These are phyloP conservation scores for Arthromyces matolae DNA, from an alignment of 768 basidiomycete genomes.

Conservation along the genomic window DNA sequence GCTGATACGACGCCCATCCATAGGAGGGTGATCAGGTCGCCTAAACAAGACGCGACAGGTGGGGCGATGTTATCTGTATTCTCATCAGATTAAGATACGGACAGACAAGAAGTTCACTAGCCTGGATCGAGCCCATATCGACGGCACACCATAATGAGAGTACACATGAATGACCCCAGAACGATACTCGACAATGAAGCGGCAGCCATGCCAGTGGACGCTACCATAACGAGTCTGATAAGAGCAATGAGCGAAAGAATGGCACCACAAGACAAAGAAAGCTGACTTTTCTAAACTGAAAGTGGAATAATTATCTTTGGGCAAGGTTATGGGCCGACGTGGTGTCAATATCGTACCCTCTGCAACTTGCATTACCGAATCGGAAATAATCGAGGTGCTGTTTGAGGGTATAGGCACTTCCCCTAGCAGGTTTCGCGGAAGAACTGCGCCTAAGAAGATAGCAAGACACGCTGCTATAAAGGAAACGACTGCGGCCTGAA, in stretches of 20 bases:
- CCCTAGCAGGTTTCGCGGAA: constrained; percentile 47
- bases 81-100: background rate
- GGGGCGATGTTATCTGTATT: constrained; percentile 97
- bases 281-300: constrained; percentile 9
- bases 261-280: background rate
- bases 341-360: constrained; percentile 11
- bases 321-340: constrained; percentile 23
- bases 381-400: background rate
- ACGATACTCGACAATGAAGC: constrained; percentile 73
- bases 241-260: background rate
- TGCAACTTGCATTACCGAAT: constrained; percentile 1
- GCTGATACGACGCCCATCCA: constrained; percentile 74
- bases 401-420: background rate
- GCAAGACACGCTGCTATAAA: constrained; percentile 79
- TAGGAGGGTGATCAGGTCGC: constrained; percentile 87
- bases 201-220: constrained; percentile 75
- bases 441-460: constrained; percentile 63
- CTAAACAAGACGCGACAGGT: constrained; percentile 87
- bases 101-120: constrained; percentile 21
- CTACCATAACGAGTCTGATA: constrained; percentile 72
- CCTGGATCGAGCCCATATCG: constrained; percentile 81
- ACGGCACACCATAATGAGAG: constrained; percentile 75
- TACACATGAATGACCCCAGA: constrained; percentile 92
- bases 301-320: constrained; percentile 13
- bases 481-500: constrained; percentile 89